Base-by-base conservation (phyloP, 768 basidiomycete genomes). In the Tulasnella sp. region DNA sequence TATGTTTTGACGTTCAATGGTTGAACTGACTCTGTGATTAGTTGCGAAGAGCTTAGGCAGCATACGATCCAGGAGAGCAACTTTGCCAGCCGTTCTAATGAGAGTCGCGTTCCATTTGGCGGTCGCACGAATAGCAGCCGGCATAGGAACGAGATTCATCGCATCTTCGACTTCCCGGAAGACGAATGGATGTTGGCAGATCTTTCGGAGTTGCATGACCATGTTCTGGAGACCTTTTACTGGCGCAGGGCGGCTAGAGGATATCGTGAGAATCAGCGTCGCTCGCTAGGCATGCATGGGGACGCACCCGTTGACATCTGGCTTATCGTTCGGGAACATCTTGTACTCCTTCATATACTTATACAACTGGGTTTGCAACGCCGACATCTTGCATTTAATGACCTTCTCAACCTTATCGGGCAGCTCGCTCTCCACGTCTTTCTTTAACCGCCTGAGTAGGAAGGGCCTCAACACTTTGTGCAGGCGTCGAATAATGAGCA, bases 261-360 rank as follows among this genome's bases (percentile, higher is more conserved):
- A 77, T 34, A 78, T 58, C 81, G 40, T 69, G 58, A 37, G 44
- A 54, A 79, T 81, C 75, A 54, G 2, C 20, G 20, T 22, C 2
- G 79, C 64, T 83, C 44, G 34, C 41, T 37, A 16, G 72, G 48
- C 42, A 69, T 16, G 81, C 72, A 73, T 37, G 4, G 34, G 9
- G 40, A 87, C 91, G 72, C 82, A 94, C 94, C 94, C 94, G 85
- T 93, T 93, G 28, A 86, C 84, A 81, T 93, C 91, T 82, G 89
- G 93, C 34, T 93, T 94, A 85, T 94, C 91, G 7, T 96, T 96
- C 84, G 95, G 95, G 44, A 87, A 82, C 92, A 97, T 97, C 88
- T 98, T 98, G 87, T 94, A 93, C 88, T 97, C 96, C 90, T 97
- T 96, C 94, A 98, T 96, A 87, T 96, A 96, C 88, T 96, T 94